Conservation (phyloP, 2,329 filamentous ascomycete species). For the Aspergillus quadricinctus region DNA sequence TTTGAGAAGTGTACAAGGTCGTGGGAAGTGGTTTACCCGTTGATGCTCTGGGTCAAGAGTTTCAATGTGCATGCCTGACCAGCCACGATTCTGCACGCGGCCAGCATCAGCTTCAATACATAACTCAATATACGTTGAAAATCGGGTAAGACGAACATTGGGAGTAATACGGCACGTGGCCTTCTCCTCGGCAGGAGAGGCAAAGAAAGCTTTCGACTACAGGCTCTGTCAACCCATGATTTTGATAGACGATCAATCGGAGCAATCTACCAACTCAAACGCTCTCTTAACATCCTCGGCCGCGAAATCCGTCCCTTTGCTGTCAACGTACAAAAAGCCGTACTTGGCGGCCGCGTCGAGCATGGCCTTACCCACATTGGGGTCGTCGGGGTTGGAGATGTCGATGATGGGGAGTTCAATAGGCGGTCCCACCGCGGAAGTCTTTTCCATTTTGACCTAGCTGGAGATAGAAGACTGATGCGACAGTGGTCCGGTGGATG, state of each 20-base stretch:
- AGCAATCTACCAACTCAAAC: slow-evolving; percentile 62
- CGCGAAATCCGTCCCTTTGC: slow-evolving; percentile 65
- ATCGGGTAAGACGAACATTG: slow-evolving; percentile 37
- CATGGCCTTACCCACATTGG: slow-evolving; percentile 61
- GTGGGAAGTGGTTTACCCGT: slow-evolving; percentile 49
- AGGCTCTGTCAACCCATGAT: neutral
- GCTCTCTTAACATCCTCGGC: slow-evolving; percentile 61
- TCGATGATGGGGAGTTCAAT: slow-evolving; percentile 74
- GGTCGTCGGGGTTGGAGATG: slow-evolving; percentile 59
- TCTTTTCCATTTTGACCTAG: slow-evolving; percentile 18
- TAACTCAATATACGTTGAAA: neutral
- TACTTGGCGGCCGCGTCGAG: slow-evolving; percentile 75
- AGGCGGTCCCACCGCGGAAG: slow-evolving; percentile 14
- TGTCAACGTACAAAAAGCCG: slow-evolving; percentile 87
- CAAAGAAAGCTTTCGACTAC: slow-evolving; percentile 70
- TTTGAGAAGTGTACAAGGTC: slow-evolving; percentile 4
- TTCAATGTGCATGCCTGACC: slow-evolving; percentile 83
- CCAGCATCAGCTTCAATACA: neutral
- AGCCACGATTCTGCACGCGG: slow-evolving; percentile 68
- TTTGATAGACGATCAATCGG: neutral
- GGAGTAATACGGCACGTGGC: slow-evolving; percentile 67
- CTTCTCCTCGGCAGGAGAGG: slow-evolving; percentile 67
- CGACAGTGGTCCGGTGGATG: neutral
- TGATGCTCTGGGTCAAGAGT: slow-evolving; percentile 81
- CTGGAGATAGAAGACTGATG: neutral